A percentile compares a stretch with the other conserved stretches of the same genome.
phyloP scores from a whole-genome alignment of 2,329 filamentous ascomycete genomes.

The Byssoonygena ceratinophila region DNA sequence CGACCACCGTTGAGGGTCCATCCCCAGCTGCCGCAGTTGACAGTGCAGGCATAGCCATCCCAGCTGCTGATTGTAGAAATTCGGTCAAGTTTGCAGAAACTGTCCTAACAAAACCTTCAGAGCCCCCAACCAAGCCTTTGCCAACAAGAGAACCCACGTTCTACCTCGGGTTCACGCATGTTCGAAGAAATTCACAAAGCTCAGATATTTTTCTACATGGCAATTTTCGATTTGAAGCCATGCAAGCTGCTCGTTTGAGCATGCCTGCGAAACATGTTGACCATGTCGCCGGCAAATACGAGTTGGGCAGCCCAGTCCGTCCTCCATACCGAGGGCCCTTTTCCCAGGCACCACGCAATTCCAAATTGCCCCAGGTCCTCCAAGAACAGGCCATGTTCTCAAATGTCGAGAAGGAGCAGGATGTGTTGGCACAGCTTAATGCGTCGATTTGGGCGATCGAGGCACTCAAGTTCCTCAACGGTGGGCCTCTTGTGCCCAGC shows the following conservation, averaged over 20 bases:
- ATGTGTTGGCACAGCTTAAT: slow-evolving; percentile 62
- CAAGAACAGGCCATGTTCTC: slow-evolving; percentile 35
- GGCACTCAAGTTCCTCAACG: slow-evolving; percentile 50
- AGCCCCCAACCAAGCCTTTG: slow-evolving; percentile 13
- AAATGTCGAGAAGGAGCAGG: slow-evolving; percentile 60
- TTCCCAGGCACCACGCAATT: slow-evolving; percentile 63
- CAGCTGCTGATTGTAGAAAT: slow-evolving; percentile 14
- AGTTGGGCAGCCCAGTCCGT: slow-evolving; percentile 60
- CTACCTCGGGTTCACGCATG: slow-evolving; percentile 73
- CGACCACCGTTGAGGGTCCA: not conserved
- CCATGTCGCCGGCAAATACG: slow-evolving; percentile 74
- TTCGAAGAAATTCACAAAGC: slow-evolving; percentile 46
- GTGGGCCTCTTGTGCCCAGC: slow-evolving; percentile 49
- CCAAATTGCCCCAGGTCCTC: slow-evolving; percentile 52
- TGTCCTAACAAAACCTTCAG: slow-evolving; percentile 31
- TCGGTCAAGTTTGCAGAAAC: slow-evolving; percentile 27
- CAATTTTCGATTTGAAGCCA: slow-evolving; percentile 72
- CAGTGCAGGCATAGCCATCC: too few relatives aligned
- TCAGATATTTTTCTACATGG: slow-evolving; percentile 77
- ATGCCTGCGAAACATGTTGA: slow-evolving; percentile 63
- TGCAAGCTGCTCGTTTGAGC: slow-evolving; percentile 72
- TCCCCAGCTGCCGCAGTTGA: not conserved
- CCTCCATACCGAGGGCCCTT: slow-evolving; percentile 59
- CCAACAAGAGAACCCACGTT: slow-evolving; percentile 64
- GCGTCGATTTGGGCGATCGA: slow-evolving; percentile 53